phyloP scores from a whole-genome alignment of 2,329 filamentous ascomycete species.

The Pezicula neosporulosa region DNA sequence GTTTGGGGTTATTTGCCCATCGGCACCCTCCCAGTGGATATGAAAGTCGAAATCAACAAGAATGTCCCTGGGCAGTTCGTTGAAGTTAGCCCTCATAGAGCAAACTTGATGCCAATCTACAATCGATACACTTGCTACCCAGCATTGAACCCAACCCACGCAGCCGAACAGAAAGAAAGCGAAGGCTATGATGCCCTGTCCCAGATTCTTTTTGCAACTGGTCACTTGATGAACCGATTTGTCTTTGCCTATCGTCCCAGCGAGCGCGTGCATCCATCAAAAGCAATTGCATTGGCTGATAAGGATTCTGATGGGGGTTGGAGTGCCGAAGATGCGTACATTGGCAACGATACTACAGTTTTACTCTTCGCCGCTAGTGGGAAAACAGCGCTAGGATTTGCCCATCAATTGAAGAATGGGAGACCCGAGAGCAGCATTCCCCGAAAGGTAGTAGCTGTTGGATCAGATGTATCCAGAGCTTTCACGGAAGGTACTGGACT shows the following conservation, averaged over 20 bases:
- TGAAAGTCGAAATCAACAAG: conserved; percentile 11
- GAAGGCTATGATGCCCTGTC: conserved; percentile 17
- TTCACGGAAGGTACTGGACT: conserved; percentile 17
- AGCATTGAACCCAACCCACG: conserved; percentile 4
- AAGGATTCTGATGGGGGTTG: conserved; percentile 6
- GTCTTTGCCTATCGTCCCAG: conserved; percentile 18
- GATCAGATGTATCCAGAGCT: conserved; percentile 15
- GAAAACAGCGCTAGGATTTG: conserved; percentile 20
- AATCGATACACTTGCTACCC: conserved; percentile 18
- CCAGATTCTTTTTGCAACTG: conserved; percentile 16
- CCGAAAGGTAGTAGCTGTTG: conserved; percentile 16
- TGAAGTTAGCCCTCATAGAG: conserved; percentile 16
- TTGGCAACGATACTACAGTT: conserved; percentile 15
- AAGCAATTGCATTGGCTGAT: background rate
- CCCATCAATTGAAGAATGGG: conserved; percentile 17
- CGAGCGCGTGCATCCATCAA: conserved; percentile 11
- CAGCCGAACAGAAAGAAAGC: conserved; percentile 7
- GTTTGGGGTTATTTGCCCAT: conserved; percentile 23
- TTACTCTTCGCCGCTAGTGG: conserved; percentile 20
- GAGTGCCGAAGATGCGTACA: conserved; percentile 15
- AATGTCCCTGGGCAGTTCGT: conserved; percentile 12
- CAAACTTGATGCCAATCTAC: conserved; percentile 20
- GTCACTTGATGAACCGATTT: conserved; percentile 19
- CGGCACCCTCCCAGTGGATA: conserved; percentile 21
- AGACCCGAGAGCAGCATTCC: conserved; percentile 12